Conservation (phyloP, 257 asterid species). For the Jacaranda mimosifolia region DNA sequence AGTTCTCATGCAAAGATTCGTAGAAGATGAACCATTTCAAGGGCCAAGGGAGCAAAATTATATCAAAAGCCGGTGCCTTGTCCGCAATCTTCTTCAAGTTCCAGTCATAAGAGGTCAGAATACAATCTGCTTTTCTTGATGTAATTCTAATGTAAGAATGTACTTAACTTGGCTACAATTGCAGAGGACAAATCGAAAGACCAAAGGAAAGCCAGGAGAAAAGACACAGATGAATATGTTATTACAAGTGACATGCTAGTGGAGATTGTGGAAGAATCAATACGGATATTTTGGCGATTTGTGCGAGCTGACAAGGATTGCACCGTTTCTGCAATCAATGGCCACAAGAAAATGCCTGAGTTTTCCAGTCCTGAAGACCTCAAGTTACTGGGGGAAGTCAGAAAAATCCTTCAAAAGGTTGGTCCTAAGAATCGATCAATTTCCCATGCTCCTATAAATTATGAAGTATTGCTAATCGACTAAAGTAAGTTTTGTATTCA, state of each 20-base stretch:
- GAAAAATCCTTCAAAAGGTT: constrained; percentile 78
- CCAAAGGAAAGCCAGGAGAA: constrained; percentile 52
- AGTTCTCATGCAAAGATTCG: constrained; percentile 84
- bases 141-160: background rate
- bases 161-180: background rate
- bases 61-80: constrained; percentile 69
- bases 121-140: background rate
- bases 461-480: background rate
- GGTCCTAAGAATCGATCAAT: background rate
- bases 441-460: background rate
- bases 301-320: constrained; percentile 83
- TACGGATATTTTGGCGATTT: constrained; percentile 87
- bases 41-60: constrained; percentile 73
- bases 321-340: constrained; percentile 36
- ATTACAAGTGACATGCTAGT: constrained; percentile 79
- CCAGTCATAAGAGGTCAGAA: constrained; percentile 78
- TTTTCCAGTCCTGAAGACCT: constrained; percentile 56
- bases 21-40: constrained; percentile 87
- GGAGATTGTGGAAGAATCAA: constrained; percentile 90
- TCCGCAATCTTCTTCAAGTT: constrained; percentile 87
- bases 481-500: background rate
- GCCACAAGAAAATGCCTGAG: constrained; percentile 54
- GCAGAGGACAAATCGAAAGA: constrained; percentile 75
- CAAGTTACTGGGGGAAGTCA: constrained; percentile 61
- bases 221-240: constrained; percentile 51